phyloP scores from a whole-genome alignment of 306 rosid species.

The Rubus idaeus region DNA sequence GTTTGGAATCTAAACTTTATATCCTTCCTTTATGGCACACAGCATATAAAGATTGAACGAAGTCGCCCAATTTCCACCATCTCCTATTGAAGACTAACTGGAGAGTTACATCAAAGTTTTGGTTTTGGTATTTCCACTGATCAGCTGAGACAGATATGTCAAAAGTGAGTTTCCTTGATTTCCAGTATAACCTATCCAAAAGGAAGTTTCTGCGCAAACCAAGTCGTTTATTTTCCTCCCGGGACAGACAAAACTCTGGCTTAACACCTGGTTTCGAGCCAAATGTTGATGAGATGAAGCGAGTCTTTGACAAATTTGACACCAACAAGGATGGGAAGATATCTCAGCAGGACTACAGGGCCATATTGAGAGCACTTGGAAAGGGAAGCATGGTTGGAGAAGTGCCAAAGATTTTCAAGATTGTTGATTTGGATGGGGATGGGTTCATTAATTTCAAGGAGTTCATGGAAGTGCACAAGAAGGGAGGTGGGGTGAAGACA shows the following conservation, averaged over 20 bases:
- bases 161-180: conserved; percentile 58
- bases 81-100: not conserved
- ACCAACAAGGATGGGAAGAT: conserved; percentile 72
- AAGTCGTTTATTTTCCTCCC: conserved; percentile 43
- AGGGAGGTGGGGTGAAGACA: conserved; percentile 58
- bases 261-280: conserved; percentile 47
- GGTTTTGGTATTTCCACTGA: not conserved
- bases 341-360: conserved; percentile 70
- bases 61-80: conserved; percentile 4
- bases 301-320: conserved; percentile 74
- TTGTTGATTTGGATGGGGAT: conserved; percentile 77
- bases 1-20: conserved; percentile 9
- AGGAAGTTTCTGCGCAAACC: conserved; percentile 60
- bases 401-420: conserved; percentile 63
- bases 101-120: not conserved
- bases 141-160: conserved; percentile 36
- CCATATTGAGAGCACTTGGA: conserved; percentile 57
- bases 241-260: conserved; percentile 58
- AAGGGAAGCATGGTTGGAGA: conserved; percentile 45
- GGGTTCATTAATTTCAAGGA: conserved; percentile 70
- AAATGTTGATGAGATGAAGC: conserved; percentile 64
- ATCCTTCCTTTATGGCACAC: conserved; percentile 7
- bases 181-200: conserved; percentile 69
- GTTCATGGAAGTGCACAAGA: conserved; percentile 71
- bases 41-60: conserved; percentile 15